Conservation (phyloP, 805 yeast genomes). For the Lipomyces sp. region DNA sequence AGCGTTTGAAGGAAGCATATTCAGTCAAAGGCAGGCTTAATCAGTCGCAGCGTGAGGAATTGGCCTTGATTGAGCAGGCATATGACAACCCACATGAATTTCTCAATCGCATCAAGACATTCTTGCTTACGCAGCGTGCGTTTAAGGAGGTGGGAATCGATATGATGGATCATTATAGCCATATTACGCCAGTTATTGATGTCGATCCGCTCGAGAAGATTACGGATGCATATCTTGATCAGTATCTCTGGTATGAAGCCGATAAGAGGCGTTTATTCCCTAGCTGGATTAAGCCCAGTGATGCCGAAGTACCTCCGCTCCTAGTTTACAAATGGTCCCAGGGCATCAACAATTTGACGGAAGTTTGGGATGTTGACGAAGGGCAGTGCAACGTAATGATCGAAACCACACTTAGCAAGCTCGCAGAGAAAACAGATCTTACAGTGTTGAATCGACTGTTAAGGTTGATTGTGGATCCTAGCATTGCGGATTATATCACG, state of each 20-base stretch:
- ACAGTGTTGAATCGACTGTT: constrained; percentile 82
- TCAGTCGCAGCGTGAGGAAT: constrained; percentile 86
- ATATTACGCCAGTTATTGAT: constrained; percentile 81
- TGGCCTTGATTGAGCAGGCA: constrained; percentile 92
- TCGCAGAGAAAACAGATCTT: constrained; percentile 86
- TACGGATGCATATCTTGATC: constrained; percentile 94
- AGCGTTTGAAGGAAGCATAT: constrained; percentile 80
- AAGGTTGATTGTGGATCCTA: constrained; percentile 81
- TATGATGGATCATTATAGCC: constrained; percentile 89
- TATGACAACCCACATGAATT: constrained; percentile 97
- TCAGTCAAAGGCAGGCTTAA: constrained; percentile 77
- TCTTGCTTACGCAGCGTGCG: constrained; percentile 82
- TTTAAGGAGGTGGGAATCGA: constrained; percentile 87
- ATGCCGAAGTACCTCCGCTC: constrained; percentile 89
- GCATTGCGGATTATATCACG: constrained; percentile 86
- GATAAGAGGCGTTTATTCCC: constrained; percentile 88
- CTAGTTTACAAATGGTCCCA: constrained; percentile 93
- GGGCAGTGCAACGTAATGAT: constrained; percentile 84
- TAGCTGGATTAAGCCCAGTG: constrained; percentile 94
- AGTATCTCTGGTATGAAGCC: constrained; percentile 94
- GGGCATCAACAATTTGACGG: constrained; percentile 76
- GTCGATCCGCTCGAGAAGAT: constrained; percentile 93
- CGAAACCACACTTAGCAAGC: constrained; percentile 70
- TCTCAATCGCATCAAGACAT: constrained; percentile 79
- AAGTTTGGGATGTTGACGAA: constrained; percentile 76